Evolutionary conservation across 2,329 filamentous ascomycete genomes (phyloP).

Genomic region (Cytospora schulzeri): DNA sequence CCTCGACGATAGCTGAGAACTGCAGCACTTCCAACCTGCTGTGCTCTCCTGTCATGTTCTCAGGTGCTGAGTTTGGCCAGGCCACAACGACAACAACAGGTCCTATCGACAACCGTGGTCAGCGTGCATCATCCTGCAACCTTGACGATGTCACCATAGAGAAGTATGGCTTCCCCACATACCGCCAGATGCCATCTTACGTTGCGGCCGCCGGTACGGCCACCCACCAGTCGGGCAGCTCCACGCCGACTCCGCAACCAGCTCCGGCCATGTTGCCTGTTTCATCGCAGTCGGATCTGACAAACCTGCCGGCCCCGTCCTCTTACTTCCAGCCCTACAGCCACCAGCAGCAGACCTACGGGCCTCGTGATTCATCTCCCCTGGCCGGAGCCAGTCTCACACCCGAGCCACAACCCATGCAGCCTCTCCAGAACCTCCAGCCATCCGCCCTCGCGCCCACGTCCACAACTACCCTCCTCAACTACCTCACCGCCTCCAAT

Average conservation of each 20-base stretch:
- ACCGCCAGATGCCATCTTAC: slow-evolving; percentile 70
- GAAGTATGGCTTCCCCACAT: slow-evolving; percentile 81
- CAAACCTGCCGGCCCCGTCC: slow-evolving; percentile 24
- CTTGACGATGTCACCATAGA: slow-evolving; percentile 67
- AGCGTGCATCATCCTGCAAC: slow-evolving; percentile 68
- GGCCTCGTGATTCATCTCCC: slow-evolving; percentile 49
- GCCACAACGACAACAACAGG: slow-evolving; percentile 10
- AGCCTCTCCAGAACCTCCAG: slow-evolving; percentile 37
- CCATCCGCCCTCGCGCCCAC: slow-evolving; percentile 44
- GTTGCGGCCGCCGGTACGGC: slow-evolving; percentile 38
- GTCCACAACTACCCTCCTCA: slow-evolving; percentile 68
- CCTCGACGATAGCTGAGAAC: slow-evolving; percentile 39
- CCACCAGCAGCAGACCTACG: slow-evolving; percentile 40
- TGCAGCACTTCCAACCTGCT: slow-evolving; percentile 52
- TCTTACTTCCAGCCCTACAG: slow-evolving; percentile 46
- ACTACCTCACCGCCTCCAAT: slow-evolving; percentile 78
- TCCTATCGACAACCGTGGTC: slow-evolving; percentile 43
- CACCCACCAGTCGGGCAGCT: slow-evolving; percentile 32
- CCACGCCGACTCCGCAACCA: slow-evolving; percentile 33
- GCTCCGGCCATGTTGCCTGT: slow-evolving; percentile 33
- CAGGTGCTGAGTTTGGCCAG: slow-evolving; percentile 42
- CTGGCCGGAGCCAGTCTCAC: slow-evolving; percentile 41
- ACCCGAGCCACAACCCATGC: slow-evolving; percentile 41
- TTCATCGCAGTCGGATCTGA: slow-evolving; percentile 38
- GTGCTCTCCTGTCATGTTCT: slow-evolving; percentile 64